phyloP scores from a whole-genome alignment of 2,329 filamentous ascomycete genomes.

The Periconia digitata region DNA sequence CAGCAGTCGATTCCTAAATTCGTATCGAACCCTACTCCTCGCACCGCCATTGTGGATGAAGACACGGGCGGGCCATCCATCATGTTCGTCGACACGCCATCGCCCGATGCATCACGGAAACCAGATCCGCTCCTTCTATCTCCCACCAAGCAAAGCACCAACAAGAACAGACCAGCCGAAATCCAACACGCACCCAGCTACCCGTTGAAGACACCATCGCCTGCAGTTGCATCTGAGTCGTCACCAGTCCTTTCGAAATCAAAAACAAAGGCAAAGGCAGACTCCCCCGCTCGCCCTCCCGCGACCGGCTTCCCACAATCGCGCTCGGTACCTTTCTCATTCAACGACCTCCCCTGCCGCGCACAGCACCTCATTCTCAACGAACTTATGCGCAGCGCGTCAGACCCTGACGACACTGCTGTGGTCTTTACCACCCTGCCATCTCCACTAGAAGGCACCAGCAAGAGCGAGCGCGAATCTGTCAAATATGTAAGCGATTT shows the following conservation, averaged over 20 bases:
- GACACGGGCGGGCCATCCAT: conserved; percentile 70
- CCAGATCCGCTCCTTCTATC: conserved; percentile 24
- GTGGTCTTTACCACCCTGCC: conserved; percentile 84
- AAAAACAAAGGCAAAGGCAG: neutral
- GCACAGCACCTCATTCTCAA: conserved; percentile 87
- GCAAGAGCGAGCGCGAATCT: conserved; percentile 68
- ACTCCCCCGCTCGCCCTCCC: neutral
- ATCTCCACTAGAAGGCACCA: conserved; percentile 76
- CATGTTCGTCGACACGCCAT: conserved; percentile 65
- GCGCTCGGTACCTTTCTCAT: conserved; percentile 70
- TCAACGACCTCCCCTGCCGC: conserved; percentile 82
- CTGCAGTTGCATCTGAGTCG: conserved; percentile 4
- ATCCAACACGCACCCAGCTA: neutral
- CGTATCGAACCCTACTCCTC: conserved; percentile 71
- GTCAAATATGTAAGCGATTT: conserved; percentile 75
- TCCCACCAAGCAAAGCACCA: neutral
- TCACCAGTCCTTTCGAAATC: neutral
- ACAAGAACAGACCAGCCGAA: neutral
- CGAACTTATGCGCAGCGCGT: conserved; percentile 66
- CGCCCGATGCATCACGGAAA: conserved; percentile 16
- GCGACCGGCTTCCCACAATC: conserved; percentile 56
- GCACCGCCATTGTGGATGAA: conserved; percentile 64
- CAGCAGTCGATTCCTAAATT: conserved; percentile 65
- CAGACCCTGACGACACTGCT: conserved; percentile 56
- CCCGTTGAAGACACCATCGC: conserved; percentile 1